Percentiles rank a stretch among this genome's conserved stretches.
These are phyloP conservation scores for Syzygium aromaticum DNA, from an alignment of 345 rosid genomes.

Conservation along the genomic window DNA sequence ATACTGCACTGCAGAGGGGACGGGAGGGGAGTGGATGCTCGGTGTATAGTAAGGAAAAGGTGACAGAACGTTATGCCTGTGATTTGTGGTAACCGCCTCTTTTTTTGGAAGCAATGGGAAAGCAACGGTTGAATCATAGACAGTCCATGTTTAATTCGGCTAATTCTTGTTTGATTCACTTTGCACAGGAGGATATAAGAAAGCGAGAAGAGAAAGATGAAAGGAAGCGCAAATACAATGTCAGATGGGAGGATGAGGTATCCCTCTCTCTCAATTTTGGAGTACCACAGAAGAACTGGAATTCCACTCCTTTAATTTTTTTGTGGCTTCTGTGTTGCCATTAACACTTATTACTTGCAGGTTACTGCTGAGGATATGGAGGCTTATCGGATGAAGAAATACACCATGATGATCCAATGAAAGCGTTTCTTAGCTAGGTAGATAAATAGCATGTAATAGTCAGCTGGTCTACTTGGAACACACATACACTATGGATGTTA, in stretches of 20 bases:
- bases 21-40: too few species aligned
- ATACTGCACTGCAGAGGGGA: neutral
- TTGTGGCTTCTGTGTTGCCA: neutral
- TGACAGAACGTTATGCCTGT: neutral
- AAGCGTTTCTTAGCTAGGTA: constrained; percentile 22
- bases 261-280: neutral
- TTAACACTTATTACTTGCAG: constrained; percentile 8
- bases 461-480: neutral
- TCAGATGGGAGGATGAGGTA: constrained; percentile 53
- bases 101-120: neutral
- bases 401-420: constrained; percentile 74
- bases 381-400: constrained; percentile 69
- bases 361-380: constrained; percentile 76
- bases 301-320: neutral
- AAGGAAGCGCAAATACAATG: constrained; percentile 61
- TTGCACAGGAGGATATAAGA: constrained; percentile 47
- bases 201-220: constrained; percentile 51
- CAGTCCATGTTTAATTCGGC: neutral
- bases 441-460: neutral
- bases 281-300: neutral
- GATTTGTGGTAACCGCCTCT: neutral
- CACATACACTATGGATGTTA: neutral
- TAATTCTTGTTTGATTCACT: neutral
- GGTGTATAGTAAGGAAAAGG: neutral
- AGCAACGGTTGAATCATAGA: neutral